A percentile compares a stretch with the other conserved stretches of the same genome.
Evolutionary conservation across 2,329 filamentous ascomycete species (phyloP).

Genomic region (Pestalotiopsis sp.): DNA sequence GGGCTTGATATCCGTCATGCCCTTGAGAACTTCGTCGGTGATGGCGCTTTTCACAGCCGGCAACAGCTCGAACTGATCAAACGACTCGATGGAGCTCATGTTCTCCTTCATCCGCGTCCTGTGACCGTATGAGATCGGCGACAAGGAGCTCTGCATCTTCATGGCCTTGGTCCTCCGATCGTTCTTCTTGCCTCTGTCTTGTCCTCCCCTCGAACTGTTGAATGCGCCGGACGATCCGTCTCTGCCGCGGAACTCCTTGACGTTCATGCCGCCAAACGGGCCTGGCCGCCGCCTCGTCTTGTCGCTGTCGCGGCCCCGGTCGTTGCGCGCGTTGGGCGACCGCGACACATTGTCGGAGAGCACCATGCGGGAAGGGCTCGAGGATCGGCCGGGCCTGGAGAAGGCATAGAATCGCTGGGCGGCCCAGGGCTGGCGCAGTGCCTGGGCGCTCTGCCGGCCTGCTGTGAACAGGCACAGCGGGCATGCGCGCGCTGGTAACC

Average conservation of each 20-base stretch:
- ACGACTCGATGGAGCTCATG: conserved; percentile 69
- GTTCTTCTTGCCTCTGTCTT: conserved; percentile 41
- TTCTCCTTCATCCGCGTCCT: conserved; percentile 41
- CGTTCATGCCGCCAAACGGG: conserved; percentile 24
- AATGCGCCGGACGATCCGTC: conserved; percentile 22
- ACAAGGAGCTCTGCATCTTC: conserved; percentile 87
- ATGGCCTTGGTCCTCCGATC: conserved; percentile 73
- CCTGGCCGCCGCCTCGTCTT: conserved; percentile 12
- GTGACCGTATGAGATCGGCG: conserved; percentile 75
- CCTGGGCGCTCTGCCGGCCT: conserved; percentile 8
- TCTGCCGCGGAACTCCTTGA: conserved; percentile 16
- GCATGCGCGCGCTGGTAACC: conserved; percentile 18
- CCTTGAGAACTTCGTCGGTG: conserved; percentile 71
- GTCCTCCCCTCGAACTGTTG: conserved; percentile 33
- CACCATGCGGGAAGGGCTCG: conserved; percentile 16
- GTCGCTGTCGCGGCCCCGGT: conserved; percentile 15
- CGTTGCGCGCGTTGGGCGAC: conserved; percentile 9
- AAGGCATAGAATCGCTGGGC: conserved; percentile 11
- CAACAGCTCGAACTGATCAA: conserved; percentile 78
- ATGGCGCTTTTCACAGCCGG: conserved; percentile 73
- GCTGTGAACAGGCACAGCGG: conserved; percentile 13
- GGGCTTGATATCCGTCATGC: conserved; percentile 73
- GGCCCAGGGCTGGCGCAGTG: conserved; percentile 12
- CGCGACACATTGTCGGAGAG: conserved; percentile 14
- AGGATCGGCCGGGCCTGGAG: conserved; percentile 5